Percentiles rank a stretch among this genome's conserved stretches.
Conservation (phyloP, 2,329 filamentous ascomycete genomes). For the Botrytis hyacinthi region DNA sequence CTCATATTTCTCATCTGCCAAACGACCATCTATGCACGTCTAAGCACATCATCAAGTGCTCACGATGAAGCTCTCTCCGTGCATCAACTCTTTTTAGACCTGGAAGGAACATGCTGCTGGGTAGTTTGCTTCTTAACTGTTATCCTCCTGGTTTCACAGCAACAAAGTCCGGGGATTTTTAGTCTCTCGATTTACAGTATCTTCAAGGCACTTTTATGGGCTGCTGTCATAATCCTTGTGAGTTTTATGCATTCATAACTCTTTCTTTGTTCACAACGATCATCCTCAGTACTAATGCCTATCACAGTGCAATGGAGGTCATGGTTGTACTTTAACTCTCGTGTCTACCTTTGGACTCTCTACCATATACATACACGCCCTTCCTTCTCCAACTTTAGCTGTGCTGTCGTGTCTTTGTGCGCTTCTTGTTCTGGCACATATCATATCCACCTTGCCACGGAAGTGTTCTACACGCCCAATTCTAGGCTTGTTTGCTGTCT, state of each 20-base stretch:
- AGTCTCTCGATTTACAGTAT: slow-evolving; percentile 3
- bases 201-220: slow-evolving; percentile 9
- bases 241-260: neutral
- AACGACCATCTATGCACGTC: slow-evolving; percentile 12
- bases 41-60: neutral
- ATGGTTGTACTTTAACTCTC: slow-evolving; percentile 13
- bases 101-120: slow-evolving; percentile 21
- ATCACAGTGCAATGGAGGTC: slow-evolving; percentile 14
- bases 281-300: neutral
- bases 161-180: neutral
- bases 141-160: slow-evolving; percentile 16
- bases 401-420: slow-evolving; percentile 9
- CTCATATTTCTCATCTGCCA: slow-evolving; percentile 13
- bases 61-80: neutral
- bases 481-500: neutral
- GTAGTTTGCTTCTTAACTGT: slow-evolving; percentile 16
- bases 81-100: neutral
- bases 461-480: neutral
- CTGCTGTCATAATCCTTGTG: slow-evolving; percentile 9
- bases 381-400: slow-evolving; percentile 2
- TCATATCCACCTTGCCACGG: neutral
- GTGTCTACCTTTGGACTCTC: slow-evolving; percentile 16
- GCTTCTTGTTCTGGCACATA: slow-evolving; percentile 10
- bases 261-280: neutral
- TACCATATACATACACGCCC: slow-evolving; percentile 6